phyloP scores from a whole-genome alignment of 768 basidiomycete species.

The Tricholoma saponaceum region DNA sequence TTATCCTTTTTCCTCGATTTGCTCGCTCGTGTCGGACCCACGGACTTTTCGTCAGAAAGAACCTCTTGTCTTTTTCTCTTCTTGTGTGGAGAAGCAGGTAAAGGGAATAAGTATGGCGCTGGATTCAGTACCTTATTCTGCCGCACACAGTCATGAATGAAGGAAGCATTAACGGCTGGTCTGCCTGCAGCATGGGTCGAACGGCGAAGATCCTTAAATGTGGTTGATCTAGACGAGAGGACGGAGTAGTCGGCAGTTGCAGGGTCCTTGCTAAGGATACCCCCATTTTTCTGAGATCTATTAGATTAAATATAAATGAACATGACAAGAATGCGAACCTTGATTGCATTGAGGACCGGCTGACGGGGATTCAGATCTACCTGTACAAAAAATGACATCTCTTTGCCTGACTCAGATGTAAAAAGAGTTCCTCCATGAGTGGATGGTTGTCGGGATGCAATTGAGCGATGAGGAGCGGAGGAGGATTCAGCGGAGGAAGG shows the following conservation, averaged over 20 bases:
- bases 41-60: slow-evolving; percentile 1
- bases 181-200: slow-evolving; percentile 33
- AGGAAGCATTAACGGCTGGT: slow-evolving; percentile 47
- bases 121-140: slow-evolving; percentile 40
- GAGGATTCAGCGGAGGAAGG: slow-evolving; percentile 2
- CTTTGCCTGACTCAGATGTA: slow-evolving; percentile 32
- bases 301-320: not conserved
- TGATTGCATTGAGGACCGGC: slow-evolving; percentile 49
- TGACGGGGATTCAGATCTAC: slow-evolving; percentile 57
- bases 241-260: slow-evolving; percentile 58
- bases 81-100: slow-evolving; percentile 11
- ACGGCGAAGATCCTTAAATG: slow-evolving; percentile 42
- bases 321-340: slow-evolving; percentile 36
- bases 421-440: slow-evolving; percentile 36
- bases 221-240: slow-evolving; percentile 46
- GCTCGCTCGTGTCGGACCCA: slow-evolving; percentile 5
- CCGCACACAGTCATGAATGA: slow-evolving; percentile 49
- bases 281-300: slow-evolving; percentile 56
- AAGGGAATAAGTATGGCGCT: slow-evolving; percentile 39
- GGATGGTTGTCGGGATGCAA: slow-evolving; percentile 5
- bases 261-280: slow-evolving; percentile 51
- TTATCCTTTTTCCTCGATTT: slow-evolving; percentile 10
- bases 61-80: slow-evolving; percentile 18
- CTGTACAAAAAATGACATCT: slow-evolving; percentile 61
- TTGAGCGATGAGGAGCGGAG: slow-evolving; percentile 1